Evolutionary conservation across 345 rosid species (phyloP).

Genomic region (Rhodamnia rubescens): DNA sequence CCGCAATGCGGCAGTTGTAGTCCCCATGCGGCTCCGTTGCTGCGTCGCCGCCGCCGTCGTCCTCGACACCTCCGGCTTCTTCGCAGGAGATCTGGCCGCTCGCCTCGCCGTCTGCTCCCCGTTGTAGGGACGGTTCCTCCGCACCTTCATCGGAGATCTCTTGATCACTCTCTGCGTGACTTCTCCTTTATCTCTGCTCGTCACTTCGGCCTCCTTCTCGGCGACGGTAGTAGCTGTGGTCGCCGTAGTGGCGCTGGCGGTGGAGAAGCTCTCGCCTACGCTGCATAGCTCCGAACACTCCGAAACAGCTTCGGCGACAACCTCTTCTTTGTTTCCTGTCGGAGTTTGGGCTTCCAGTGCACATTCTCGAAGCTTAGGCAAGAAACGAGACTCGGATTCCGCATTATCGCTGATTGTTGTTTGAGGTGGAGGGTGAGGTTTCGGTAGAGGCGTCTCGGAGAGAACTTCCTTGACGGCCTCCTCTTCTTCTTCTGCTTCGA

Average conservation of each 20-base stretch:
- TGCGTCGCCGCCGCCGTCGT: background rate
- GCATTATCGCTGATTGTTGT: background rate
- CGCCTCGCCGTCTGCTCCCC: background rate
- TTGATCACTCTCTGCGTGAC: background rate
- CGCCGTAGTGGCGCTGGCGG: background rate
- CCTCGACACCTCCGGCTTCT: background rate
- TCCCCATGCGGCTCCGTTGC: background rate
- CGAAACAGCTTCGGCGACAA: background rate
- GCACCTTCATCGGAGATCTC: conserved; percentile 1
- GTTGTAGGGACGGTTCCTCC: background rate
- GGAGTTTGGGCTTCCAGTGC: background rate
- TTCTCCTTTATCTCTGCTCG: background rate
- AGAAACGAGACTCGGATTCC: background rate
- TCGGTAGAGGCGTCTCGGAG: conserved; percentile 6
- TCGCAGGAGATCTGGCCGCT: background rate
- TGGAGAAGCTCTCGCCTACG: conserved; percentile 11
- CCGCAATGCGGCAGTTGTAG: background rate
- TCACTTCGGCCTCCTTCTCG: conserved; percentile 1
- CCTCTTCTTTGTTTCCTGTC: background rate
- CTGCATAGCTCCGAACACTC: conserved; percentile 8
- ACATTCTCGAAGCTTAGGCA: background rate
- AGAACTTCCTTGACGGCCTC: conserved; percentile 9
- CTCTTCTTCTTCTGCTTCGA: background rate
- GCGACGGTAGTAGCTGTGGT: conserved; percentile 2
- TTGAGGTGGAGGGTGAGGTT: background rate